Evolutionary conservation across 768 basidiomycete genomes (phyloP), one percentile per base, ranked within the genome.

Genomic region (Kwoniella sp.): DNA sequence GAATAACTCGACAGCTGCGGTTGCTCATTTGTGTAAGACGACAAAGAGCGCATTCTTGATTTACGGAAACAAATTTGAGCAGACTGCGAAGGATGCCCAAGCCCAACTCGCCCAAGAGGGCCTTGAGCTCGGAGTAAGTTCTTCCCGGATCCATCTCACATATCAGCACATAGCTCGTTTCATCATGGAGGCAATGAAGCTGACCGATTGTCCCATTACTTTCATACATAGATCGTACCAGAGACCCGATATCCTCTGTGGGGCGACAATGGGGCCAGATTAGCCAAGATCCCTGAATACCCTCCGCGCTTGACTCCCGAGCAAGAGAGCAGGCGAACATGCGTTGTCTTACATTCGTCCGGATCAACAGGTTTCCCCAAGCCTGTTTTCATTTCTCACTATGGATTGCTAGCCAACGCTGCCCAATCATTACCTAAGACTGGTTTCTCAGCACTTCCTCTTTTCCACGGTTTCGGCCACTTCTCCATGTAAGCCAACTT

Each of bases 1-100:
- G 58, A 84, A 84, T 65, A 85, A 85, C 70, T 84, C 84, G 0
- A 78, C 83, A 0, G 72, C 80, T 4, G 85, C 84, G 4, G 80
- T 83, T 25, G 83, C 83, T 0, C 82, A 84, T 64, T 77, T 86
- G 21, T 74, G 84, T 64, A 77, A 80, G 26, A 62, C 78, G 19
- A 83, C 82, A 17, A 74, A 80, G 12, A 65, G 81, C 0, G 68
- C 79, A 0, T 81, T 82, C 61, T 69, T 85, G 30, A 81, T 85
- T 60, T 83, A 81, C 60, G 80, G 82, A 10, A 67, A 74, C 21
- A 81, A 80, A 67, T 83, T 79, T 70, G 70, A 64, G 27, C 51
- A 73, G 25, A 77, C 78, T 49, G 83, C 81, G 1, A 50, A 72
- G 22, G 80, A 82, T 44, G 81, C 78, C 2, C 72, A 81, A 44